Evolutionary conservation across 345 rosid genomes (phyloP).

Genomic region (Aquilaria yunnanensis): DNA sequence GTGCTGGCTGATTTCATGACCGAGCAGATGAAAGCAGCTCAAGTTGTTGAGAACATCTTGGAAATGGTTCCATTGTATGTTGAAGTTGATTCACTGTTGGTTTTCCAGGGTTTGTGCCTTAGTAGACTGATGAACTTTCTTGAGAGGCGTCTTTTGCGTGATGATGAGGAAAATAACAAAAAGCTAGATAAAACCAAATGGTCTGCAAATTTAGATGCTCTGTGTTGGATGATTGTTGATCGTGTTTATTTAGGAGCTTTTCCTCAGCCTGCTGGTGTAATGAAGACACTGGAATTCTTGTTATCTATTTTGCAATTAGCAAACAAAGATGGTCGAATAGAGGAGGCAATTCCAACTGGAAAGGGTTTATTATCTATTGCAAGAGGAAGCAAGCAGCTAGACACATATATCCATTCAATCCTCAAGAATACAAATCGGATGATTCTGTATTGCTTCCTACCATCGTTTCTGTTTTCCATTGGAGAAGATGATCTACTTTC

Average conservation of each 20-base stretch:
- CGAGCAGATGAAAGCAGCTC: constrained; percentile 81
- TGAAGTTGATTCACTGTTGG: constrained; percentile 75
- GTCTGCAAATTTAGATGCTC: constrained; percentile 81
- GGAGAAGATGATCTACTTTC: constrained; percentile 84
- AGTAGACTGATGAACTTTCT: constrained; percentile 84
- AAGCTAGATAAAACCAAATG: constrained; percentile 78
- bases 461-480: constrained; percentile 64
- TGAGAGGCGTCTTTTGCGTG: constrained; percentile 91
- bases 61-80: constrained; percentile 77
- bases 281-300: constrained; percentile 74
- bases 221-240: constrained; percentile 90
- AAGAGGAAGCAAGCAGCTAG: constrained; percentile 74
- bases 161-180: constrained; percentile 87
- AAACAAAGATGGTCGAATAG: constrained; percentile 89
- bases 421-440: constrained; percentile 78
- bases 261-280: constrained; percentile 69
- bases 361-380: constrained; percentile 75
- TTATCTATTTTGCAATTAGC: constrained; percentile 87
- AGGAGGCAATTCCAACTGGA: constrained; percentile 73
- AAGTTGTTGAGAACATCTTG: constrained; percentile 60
- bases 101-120: constrained; percentile 87
- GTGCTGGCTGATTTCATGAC: constrained; percentile 78
- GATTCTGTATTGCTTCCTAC: constrained; percentile 81
- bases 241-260: constrained; percentile 89
- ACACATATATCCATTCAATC: constrained; percentile 74